Evolutionary conservation across 2,329 filamentous ascomycete genomes (phyloP).

Genomic region (Monosporascus sp.): DNA sequence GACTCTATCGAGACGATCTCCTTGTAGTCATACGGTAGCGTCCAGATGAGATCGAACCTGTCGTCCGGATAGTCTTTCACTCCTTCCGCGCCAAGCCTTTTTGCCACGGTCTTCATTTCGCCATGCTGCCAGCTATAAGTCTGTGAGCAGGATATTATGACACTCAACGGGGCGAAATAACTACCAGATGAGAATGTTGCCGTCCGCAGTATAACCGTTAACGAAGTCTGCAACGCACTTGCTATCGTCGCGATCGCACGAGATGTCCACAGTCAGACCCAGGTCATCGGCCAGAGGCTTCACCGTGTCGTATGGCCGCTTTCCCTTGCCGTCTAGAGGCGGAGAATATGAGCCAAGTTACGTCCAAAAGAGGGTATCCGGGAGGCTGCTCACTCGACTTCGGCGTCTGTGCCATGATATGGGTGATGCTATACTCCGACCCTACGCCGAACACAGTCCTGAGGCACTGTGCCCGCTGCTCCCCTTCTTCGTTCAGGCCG

Average conservation of each 20-base stretch:
- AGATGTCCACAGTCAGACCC: conserved; percentile 48
- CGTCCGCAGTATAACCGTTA: conserved; percentile 38
- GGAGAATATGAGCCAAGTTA: neutral
- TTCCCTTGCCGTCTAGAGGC: conserved; percentile 40
- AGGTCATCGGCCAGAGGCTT: conserved; percentile 50
- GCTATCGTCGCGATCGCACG: conserved; percentile 50
- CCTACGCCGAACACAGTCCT: conserved; percentile 47
- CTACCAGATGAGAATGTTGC: conserved; percentile 55
- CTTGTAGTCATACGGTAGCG: conserved; percentile 44
- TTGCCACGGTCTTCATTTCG: conserved; percentile 44
- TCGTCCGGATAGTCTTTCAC: conserved; percentile 46
- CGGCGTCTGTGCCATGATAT: conserved; percentile 53
- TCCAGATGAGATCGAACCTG: conserved; percentile 53
- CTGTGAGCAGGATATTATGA: neutral
- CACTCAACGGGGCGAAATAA: conserved; percentile 1
- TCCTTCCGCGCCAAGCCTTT: conserved; percentile 44
- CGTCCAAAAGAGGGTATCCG: neutral
- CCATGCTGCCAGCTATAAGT: conserved; percentile 51
- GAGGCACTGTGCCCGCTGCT: conserved; percentile 55
- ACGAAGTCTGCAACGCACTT: conserved; percentile 49
- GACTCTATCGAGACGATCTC: conserved; percentile 39
- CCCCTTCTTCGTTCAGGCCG: conserved; percentile 47
- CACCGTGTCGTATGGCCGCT: conserved; percentile 53
- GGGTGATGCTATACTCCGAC: conserved; percentile 49
- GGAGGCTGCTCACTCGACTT: conserved; percentile 33